Evolutionary conservation across 2,329 filamentous ascomycete species (phyloP), one percentile per base, ranked within the genome.

Genomic region (Xylaria sp.): DNA sequence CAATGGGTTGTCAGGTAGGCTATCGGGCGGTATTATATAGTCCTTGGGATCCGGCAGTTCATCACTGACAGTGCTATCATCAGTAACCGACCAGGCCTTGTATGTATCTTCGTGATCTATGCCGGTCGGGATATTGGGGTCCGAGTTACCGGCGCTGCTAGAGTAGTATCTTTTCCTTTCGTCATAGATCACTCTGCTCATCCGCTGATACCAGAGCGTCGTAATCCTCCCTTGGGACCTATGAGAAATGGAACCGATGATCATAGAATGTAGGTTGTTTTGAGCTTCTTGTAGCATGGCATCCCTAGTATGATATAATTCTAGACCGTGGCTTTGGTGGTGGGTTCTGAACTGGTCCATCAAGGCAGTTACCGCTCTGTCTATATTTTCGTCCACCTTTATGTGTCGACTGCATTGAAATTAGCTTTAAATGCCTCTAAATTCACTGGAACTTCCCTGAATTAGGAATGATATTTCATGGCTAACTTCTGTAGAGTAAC

Each of bases 1-100:
- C 14, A 17, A 8, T 32, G 50, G 48, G 11, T 21, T 3, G 2
- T 32, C 14, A 14, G 39, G 53, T 7, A 63, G 2, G 14, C 14
- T 42, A 34, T 24, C 30, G 6, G 0, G 1, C 2, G 32, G 45
- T 14, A 62, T 19, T 2, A 0, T 12, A 34, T 69, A 69, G 14
- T 59, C 8, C 3, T 17, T 17, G 5, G 24, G 34, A 30, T 17
- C 32, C 55, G 19, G n/a, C 17, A 51, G 21, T 1, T 3, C 3
- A 12, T 19, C 6, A 4, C 3, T 11, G 14, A 68, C 30, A 9
- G 56, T 53, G 8, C 42, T 1, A 5, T 69, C 62, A 0, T 65
- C 57, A n/a, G 57, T 61, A 3, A 27, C 45, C 12, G 57, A 54
- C 66, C 66, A 69, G 1, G 53, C 45, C 2, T 1, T 8, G 9